Conservation (phyloP, 2,329 filamentous ascomycete species). For the Aureobasidium melanogenum region DNA sequence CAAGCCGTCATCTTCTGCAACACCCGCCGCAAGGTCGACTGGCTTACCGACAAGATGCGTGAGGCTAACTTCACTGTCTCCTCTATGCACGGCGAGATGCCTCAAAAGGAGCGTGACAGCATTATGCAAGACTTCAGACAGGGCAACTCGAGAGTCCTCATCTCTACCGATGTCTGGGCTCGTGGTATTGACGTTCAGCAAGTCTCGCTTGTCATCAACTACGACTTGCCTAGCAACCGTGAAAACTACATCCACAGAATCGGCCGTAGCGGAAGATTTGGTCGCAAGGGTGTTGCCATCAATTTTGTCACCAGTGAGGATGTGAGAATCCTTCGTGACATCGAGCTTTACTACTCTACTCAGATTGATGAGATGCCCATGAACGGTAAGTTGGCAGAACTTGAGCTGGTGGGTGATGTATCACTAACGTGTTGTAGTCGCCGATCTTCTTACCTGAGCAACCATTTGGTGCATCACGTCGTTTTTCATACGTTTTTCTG, state of each 20-base stretch:
- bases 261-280: constrained; percentile 88
- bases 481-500: neutral
- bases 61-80: constrained; percentile 98
- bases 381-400: constrained; percentile 44
- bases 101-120: constrained; percentile 92
- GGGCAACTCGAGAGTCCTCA: constrained; percentile 90
- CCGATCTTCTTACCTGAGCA: constrained; percentile 28
- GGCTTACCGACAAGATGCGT: constrained; percentile 98
- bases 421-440: constrained; percentile 15
- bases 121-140: constrained; percentile 99
- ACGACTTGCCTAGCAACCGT: constrained; percentile 94
- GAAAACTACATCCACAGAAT: constrained; percentile 99
- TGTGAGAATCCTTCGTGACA: constrained; percentile 92
- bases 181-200: constrained; percentile 98
- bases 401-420: no score
- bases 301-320: constrained; percentile 99
- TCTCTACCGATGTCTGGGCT: constrained; percentile 96
- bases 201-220: constrained; percentile 97
- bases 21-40: constrained; percentile 96
- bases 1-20: constrained; percentile 99
- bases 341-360: constrained; percentile 92
- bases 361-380: constrained; percentile 99
- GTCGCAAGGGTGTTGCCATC: constrained; percentile 97
- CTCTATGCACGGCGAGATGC: constrained; percentile 99
- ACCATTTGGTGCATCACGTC: neutral